Evolutionary conservation across 1,284 basidiomycete genomes (phyloP), one percentile per base, ranked within the genome.

Genomic region (Caloboletus inedulis): DNA sequence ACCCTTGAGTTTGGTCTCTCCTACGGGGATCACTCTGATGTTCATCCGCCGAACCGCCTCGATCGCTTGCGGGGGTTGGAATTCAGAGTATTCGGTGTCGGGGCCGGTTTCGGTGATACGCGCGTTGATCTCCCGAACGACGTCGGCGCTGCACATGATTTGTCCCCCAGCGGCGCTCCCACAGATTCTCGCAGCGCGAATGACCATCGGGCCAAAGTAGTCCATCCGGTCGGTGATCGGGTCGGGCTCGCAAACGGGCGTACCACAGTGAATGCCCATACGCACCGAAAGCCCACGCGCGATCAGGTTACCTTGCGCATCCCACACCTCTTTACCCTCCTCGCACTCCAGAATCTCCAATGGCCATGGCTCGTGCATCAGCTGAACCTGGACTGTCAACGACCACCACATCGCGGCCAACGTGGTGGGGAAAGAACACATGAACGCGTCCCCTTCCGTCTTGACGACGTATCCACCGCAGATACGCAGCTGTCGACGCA

Each of bases 381-480:
- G 78, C 61, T 90, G 84, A 39, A 88, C 74, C 72, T 99, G 97
- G 35, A 96, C 92, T 37, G 82, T 87, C 66, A 98, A 80, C 62
- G 89, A 91, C 92, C 94, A 99, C 76, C 94, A 84, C 35, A 99
- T 71, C 0, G 94, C 97, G 0, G 91, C 81, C 4, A 92, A 79
- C 8, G 94, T 85, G 5, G 85, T 91, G 9, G 91, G 90, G 80
- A 99, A 99, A 16, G 94, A 95, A 44, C 96, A 95, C 91, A 99
- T 97, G 77, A 99, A 99, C 0, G 96, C 88, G 66, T 99, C 97
- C 34, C 97, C 97, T 87, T 99, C 97, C 19, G 97, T 99, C 74
- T 99, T 99, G 64, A 98, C 96, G 73, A 99, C 95, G 72, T 98
- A 99, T 0, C 97, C 97, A 39, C 94, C 95, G 64, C 95, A 96